Base-by-base conservation (phyloP, 257 asterid species). In the Anisodus acutangulus region DNA sequence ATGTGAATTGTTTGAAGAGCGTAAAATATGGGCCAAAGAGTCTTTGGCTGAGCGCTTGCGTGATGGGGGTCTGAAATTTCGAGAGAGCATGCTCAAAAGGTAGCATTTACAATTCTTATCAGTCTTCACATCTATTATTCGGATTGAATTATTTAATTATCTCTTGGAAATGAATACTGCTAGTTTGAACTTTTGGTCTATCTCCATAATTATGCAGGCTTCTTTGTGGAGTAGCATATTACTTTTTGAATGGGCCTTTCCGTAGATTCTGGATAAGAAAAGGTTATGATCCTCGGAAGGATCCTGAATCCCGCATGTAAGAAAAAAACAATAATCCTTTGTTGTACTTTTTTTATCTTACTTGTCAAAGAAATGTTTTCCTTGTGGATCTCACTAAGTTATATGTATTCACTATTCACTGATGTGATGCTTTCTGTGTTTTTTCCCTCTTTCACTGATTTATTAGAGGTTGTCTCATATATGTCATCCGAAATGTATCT, bases 211-310 rank as follows among this genome's bases (percentile, higher is more conserved):
- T 64, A 84, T 86, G 79, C 90, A 95, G 99, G 93, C 94, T 96
- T 88, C 98, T 96, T 76, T 92, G 92, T 43, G 70, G 95, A 85
- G 95, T 90, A 39, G 97, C 98, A 84, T 96, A 96, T 88, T 96
- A 96, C 88, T 96, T 96, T 89, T 90, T 95, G 82, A 93, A 92
- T 84, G 98, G 98, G 76, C 99, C 99, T 72, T 96, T 89, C 88
- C 90, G 89, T 85, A 91, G 97, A 87, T 92, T 96, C 89, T 94
- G 94, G 94, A 92, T 96, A 83, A 92, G 92, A 89, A 96, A 96
- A 90, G 98, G 99, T 86, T 96, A 94, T 79, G 99, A 96, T 90
- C 99, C 98, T 80, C 98, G 99, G 86, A 90, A 88, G 86, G 99
- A 96, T 88, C 95, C 98, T 8, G 98, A 94, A 87, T 94, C 99